Base-by-base conservation (phyloP, 2,329 filamentous ascomycete species). In the Aspergillus pseudoterreus region DNA sequence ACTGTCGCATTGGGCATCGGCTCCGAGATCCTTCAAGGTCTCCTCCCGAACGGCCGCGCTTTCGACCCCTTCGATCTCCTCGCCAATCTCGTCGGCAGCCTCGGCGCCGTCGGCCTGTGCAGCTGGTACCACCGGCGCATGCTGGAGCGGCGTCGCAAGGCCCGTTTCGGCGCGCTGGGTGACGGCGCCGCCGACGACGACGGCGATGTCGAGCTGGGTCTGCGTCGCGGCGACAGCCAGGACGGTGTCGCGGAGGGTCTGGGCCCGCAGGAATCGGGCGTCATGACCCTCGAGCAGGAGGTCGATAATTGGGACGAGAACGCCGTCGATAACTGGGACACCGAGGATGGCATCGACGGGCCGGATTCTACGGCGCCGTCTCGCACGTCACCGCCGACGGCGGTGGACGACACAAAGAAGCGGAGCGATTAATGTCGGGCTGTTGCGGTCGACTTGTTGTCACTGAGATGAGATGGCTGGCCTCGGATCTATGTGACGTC, bases 231-330 rank as follows among this genome's bases (percentile, higher is more conserved):
- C 4, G 74, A 62, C 19, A 17, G 11, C 19, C 57, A 64, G 12
- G 63, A 64, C 11, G 4, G 65, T 30, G 27, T 8, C 8, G 27
- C 63, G 11, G 65, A 64, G 4, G 69, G 66, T 1, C 61, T 70
- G 19, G 75, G 64, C 24, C 72, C 67, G 38, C 87, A 88, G 57
- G 87, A 89, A 69, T 83, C 81, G 27, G 86, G 86, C 15, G 74
- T 90, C n/a, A 75, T 68, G 56, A 79, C 75, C 1, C 66, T 95
- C 17, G 91, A 95, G 60, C 82, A 92, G 53, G 89, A 95, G 73
- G 81, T 96, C 6, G 92, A 96, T 66, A 90, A 92, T 60, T 96
- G 92, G 91, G 91, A 96, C 65, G 92, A 96, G 74, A 94, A 96
- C 70, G 80, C 76, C 1, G 82, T 83, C 53, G 82, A 85, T 61